Percentiles rank a stretch among this genome's conserved stretches.
Conservation (phyloP, 306 rosid genomes). For the Cucurbita argyrosperma region DNA sequence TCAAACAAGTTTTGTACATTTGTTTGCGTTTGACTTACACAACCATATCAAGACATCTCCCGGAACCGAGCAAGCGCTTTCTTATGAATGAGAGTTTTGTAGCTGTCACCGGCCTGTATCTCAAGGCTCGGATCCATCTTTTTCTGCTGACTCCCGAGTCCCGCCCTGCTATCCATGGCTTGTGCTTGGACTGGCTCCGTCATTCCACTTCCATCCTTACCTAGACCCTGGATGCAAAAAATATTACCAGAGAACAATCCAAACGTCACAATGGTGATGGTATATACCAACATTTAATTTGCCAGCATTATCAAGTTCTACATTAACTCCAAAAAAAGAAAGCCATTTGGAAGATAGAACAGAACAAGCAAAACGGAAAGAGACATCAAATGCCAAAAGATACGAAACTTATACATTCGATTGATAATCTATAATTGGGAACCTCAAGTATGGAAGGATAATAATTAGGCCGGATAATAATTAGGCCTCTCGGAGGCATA, state of each 20-base stretch:
- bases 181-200: constrained; percentile 88
- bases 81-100: constrained; percentile 80
- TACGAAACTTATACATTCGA: neutral
- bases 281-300: neutral
- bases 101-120: constrained; percentile 87
- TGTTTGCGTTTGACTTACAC: neutral
- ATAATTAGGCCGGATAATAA: neutral
- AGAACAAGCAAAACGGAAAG: neutral
- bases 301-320: neutral
- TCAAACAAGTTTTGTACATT: neutral
- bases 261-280: neutral
- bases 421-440: neutral
- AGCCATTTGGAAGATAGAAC: neutral
- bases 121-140: constrained; percentile 73
- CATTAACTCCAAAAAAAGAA: neutral
- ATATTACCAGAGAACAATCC: neutral
- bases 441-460: neutral
- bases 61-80: constrained; percentile 91
- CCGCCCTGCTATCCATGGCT: constrained; percentile 67
- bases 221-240: constrained; percentile 60
- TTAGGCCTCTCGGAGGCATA: neutral
- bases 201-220: constrained; percentile 96
- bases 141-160: constrained; percentile 93
- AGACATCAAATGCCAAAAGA: neutral
- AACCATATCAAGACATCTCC: constrained; percentile 45